These are phyloP conservation scores for Marasmius sp. DNA, from an alignment of 1,284 basidiomycete species.

Conservation along the genomic window DNA sequence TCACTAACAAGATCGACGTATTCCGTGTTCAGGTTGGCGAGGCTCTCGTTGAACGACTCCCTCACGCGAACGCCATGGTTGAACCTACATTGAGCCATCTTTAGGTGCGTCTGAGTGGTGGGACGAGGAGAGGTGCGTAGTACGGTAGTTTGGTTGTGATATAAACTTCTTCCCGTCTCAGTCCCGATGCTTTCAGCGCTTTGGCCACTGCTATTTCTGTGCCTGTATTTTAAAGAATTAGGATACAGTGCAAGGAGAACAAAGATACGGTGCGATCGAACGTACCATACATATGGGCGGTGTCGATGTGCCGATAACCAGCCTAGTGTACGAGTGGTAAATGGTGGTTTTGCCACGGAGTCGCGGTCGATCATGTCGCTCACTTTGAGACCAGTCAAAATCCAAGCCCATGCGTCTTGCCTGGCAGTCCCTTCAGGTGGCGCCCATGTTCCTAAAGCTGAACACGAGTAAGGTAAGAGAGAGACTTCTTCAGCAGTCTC, in stretches of 20 bases:
- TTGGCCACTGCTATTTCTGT: constrained; percentile 50
- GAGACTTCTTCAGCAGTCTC: too few species aligned
- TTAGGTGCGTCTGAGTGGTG: not conserved
- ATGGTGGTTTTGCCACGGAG: too few species aligned
- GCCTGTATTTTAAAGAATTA: constrained; percentile 14
- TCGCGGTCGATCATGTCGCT: too few species aligned
- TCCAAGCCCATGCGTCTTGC: not conserved
- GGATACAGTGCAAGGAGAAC: not conserved
- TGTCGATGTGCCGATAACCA: constrained; percentile 14
- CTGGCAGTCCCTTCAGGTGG: constrained; percentile 3
- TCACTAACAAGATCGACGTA: constrained; percentile 55
- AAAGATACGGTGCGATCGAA: not conserved
- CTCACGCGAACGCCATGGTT: constrained; percentile 40
- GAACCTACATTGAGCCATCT: constrained; percentile 19
- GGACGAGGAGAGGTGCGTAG: constrained; percentile 10
- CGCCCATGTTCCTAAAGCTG: constrained; percentile 6
- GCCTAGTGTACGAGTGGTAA: not conserved
- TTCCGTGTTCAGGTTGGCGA: constrained; percentile 52
- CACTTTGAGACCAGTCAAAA: not conserved
- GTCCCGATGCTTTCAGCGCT: constrained; percentile 44
- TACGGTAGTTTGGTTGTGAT: constrained; percentile 49
- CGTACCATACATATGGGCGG: constrained; percentile 2
- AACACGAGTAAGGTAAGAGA: not conserved
- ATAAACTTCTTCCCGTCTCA: constrained; percentile 49
- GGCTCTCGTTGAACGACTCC: constrained; percentile 52